Conservation (phyloP, 768 basidiomycete species). For the Mycena pura region DNA sequence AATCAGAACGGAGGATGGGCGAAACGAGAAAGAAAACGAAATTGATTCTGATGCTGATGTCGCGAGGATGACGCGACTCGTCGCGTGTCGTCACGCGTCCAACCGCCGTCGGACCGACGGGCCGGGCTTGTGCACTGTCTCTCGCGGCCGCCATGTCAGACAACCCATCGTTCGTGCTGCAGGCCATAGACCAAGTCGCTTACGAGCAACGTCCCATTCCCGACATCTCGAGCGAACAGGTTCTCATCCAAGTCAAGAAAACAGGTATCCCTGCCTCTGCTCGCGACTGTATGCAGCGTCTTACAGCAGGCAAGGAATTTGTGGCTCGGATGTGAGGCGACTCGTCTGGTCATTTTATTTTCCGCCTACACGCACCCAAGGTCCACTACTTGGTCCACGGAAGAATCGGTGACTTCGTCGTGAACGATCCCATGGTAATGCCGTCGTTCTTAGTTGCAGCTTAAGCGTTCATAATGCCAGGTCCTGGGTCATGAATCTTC, state of each 20-base stretch:
- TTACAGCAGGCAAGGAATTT: slow-evolving; percentile 66
- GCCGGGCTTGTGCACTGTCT: slow-evolving; percentile 1
- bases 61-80: not conserved
- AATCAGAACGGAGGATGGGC: too few species aligned
- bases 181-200: slow-evolving; percentile 64
- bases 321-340: slow-evolving; percentile 79
- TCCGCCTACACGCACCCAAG: slow-evolving; percentile 42
- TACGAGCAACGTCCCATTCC: slow-evolving; percentile 83
- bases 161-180: slow-evolving; percentile 83
- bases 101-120: too few species aligned
- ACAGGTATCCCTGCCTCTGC: slow-evolving; percentile 59
- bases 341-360: slow-evolving; percentile 18
- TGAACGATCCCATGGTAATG: slow-evolving; percentile 78
- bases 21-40: too few species aligned
- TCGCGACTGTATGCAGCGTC: slow-evolving; percentile 8
- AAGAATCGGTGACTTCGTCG: slow-evolving; percentile 80
- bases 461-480: slow-evolving; percentile 43
- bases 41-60: too few species aligned
- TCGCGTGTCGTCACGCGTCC: not conserved
- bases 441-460: not conserved
- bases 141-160: slow-evolving; percentile 67
- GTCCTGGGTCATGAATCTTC: slow-evolving; percentile 95
- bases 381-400: slow-evolving; percentile 84
- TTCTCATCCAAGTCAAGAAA: slow-evolving; percentile 90
- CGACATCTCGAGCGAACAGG: slow-evolving; percentile 72